Evolutionary conservation across 768 basidiomycete genomes (phyloP), one percentile per base, ranked within the genome.

Genomic region (Mycena kentingensis): DNA sequence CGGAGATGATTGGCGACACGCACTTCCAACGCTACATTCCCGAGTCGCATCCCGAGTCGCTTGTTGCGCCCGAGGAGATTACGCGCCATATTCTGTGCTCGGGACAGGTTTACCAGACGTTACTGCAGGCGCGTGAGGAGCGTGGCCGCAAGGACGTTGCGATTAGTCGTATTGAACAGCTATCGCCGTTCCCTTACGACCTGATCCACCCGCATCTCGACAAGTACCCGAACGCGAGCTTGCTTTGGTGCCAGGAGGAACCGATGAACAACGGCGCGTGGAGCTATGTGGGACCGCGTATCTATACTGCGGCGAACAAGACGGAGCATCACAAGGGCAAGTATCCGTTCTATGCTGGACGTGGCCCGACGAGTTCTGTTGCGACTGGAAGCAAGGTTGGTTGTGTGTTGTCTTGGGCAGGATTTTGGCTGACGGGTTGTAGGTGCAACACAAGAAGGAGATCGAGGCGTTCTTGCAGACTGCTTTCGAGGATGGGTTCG

Each of bases 181-280:
- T 98, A 49, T 95, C 93, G 24, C 97, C 97, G 1, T 92, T 99
- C 82, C 97, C 97, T 43, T 98, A 98, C 66, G 96, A 98, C 63
- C 73, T 95, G 46, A 67, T 98, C 60, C 93, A 90, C 21, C 90
- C 95, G 24, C 92, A 98, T 69, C 80, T 99, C 29, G 97, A 99
- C 77, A 84, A 85, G 71, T 98, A 97, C 76, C 93, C 96, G 63
- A 96, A 98, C 67, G 93, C 96, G 29, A 88, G 89, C 59, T 68
- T 96, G 32, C 76, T 93, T 39, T 98, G 96, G 95, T 92, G 89
- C 65, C 94, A 97, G 80, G 94, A 97, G 73, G 93, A 98, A 70
- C 96, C 97, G 15, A 74, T 98, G 60, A 99, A 99, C 78, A 94
- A 93, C 64, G 97, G 97, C 60, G 86, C 93, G 2, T 99, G 97